Percentiles rank a stretch among this genome's conserved stretches.
Conservation (phyloP, 345 rosid genomes). For the Rhodamnia argentea region DNA sequence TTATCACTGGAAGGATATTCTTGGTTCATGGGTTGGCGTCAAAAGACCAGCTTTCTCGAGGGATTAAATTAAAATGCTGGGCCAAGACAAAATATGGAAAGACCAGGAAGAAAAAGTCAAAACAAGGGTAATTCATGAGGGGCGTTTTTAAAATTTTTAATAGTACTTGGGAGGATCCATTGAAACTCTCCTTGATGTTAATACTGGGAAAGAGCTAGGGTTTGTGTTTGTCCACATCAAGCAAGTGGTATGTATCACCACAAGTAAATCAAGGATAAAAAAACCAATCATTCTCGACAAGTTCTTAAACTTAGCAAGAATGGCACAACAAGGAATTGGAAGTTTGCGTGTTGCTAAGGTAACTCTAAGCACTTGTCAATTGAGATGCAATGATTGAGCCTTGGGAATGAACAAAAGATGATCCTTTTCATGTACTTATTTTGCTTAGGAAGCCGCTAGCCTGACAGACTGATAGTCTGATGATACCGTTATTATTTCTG, state of each 20-base stretch:
- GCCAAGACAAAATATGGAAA: background rate
- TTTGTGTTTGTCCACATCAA: background rate
- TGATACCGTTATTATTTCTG: no score
- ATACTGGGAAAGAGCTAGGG: background rate
- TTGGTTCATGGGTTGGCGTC: background rate
- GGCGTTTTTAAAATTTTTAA: background rate
- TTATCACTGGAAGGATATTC: background rate
- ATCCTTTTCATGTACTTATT: background rate
- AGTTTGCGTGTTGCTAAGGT: background rate
- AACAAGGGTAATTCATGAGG: background rate
- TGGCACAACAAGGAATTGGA: background rate
- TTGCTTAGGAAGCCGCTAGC: background rate
- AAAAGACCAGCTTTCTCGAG: background rate
- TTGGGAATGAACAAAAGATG: background rate
- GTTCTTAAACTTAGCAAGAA: background rate
- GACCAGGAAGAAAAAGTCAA: background rate
- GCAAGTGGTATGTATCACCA: background rate
- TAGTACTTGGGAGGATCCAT: background rate
- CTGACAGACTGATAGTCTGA: no score
- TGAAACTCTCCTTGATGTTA: background rate
- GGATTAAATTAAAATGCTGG: background rate
- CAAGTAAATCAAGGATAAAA: background rate
- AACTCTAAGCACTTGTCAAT: background rate
- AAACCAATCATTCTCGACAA: background rate
- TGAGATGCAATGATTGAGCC: background rate